Base-by-base conservation (phyloP, 148 eudicot genomes). In the Silene uniflora region DNA sequence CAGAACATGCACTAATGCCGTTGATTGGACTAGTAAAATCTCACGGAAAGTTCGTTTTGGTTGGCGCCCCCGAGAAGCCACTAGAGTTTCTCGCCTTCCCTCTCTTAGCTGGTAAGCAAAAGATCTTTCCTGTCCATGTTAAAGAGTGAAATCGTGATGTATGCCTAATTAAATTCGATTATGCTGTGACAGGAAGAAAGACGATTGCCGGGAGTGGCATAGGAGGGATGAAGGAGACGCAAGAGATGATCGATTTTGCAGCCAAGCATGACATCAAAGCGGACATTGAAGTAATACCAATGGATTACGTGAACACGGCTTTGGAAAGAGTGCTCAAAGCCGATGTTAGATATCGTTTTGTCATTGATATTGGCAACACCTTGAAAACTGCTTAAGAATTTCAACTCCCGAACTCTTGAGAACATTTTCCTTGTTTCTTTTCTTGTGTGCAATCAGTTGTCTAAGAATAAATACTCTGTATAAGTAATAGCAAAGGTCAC, bases 171-270 rank as follows among this genome's bases (percentile, higher is more conserved):
- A n/a, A n/a, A n/a, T 27, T 10, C 0, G 14, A 68, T 19, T 29
- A 22, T 24, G 24, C 52, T 64, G 1, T 69, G 22, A 74, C 64
- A 82, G 85, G 79, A 10, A 75, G 85, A 71, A 82, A 78, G 74
- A 82, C 29, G 24, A 72, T 82, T 47, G 82, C 76, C 0, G 85
- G 82, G 44, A 78, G 77, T 17, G 17, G 77, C 56, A 78, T 74
- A 13, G 85, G 84, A 62, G 81, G 81, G 25, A 78, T 82, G 49
- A 78, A 75, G 62, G 84, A 82, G 59, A 82, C 79, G 32, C 85
- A 82, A 75, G 85, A 82, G 70, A 82, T 82, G 85, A 74, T 82
- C 46, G 76, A 82, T 75, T 82, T 82, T 63, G 85, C 84, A 7
- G 82, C 82, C 7, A 78, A 79, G 59, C 76, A 79, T 13, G 76